Evolutionary conservation across 2,329 filamentous ascomycete species (phyloP).

Genomic region (Calonectria montana): DNA sequence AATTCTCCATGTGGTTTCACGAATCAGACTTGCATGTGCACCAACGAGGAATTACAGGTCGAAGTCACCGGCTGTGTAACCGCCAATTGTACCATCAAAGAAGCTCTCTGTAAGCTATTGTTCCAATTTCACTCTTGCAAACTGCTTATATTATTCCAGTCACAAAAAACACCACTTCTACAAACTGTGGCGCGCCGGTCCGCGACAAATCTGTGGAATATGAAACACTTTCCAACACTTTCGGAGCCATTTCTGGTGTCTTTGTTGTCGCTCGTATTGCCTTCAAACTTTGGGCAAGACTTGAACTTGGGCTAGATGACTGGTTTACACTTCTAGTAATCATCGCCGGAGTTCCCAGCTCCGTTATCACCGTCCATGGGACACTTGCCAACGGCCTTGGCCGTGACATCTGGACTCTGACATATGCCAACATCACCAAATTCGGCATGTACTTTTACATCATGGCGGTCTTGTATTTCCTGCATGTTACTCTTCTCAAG

Average conservation of each 20-base stretch:
- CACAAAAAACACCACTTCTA: slow-evolving; percentile 5
- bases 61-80: slow-evolving; percentile 43
- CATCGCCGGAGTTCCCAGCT: neutral
- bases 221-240: neutral
- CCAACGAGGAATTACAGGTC: slow-evolving; percentile 39
- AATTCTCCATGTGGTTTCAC: slow-evolving; percentile 41
- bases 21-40: slow-evolving; percentile 48
- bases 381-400: slow-evolving; percentile 23
- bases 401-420: neutral
- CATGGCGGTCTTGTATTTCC: slow-evolving; percentile 59
- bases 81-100: slow-evolving; percentile 43
- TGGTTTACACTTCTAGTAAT: neutral
- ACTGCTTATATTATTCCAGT: neutral
- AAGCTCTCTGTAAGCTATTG: slow-evolving; percentile 45
- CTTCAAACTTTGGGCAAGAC: neutral
- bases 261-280: neutral
- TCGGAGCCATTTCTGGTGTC: neutral
- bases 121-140: neutral
- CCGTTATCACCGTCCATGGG: neutral
- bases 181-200: neutral
- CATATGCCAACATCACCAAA: neutral
- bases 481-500: slow-evolving; percentile 60
- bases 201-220: neutral
- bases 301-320: slow-evolving; percentile 8
- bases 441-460: slow-evolving; percentile 52